These are phyloP conservation scores for Sextonia rubra DNA, from an alignment of 164 flowering plant genomes.

Conservation along the genomic window DNA sequence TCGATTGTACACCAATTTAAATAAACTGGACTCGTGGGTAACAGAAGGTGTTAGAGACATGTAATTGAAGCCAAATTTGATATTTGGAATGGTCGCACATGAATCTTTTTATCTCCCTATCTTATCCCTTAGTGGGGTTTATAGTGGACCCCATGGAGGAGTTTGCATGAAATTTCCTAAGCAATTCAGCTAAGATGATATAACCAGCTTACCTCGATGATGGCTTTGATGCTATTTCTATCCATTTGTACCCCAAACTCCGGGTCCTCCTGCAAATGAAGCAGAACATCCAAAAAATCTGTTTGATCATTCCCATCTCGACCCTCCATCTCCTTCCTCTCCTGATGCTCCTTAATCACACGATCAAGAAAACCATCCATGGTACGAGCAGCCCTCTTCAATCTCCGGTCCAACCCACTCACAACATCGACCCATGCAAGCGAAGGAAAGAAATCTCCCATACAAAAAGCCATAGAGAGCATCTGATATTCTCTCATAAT, in stretches of 20 bases:
- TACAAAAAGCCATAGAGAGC: conserved; percentile 14
- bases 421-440: conserved; percentile 22
- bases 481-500: neutral
- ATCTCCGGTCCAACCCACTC: conserved; percentile 15
- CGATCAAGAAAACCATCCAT: conserved; percentile 10
- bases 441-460: conserved; percentile 20
- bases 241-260: neutral
- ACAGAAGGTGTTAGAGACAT: too few species aligned
- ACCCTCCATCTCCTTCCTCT: neutral
- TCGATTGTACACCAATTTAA: too few species aligned
- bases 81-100: too few species aligned
- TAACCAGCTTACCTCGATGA: neutral
- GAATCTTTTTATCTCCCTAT: too few species aligned
- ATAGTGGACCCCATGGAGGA: too few species aligned
- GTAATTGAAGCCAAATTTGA: too few species aligned
- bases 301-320: neutral
- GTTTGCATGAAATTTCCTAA: too few species aligned
- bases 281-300: conserved; percentile 8
- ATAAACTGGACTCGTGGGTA: too few species aligned
- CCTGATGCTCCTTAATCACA: conserved; percentile 4
- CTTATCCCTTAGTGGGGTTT: too few species aligned
- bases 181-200: neutral
- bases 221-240: neutral
- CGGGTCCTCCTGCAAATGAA: conserved; percentile 4
- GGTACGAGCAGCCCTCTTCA: conserved; percentile 5